Conservation (phyloP, 306 rosid genomes). For the Begonia peltatifolia region DNA sequence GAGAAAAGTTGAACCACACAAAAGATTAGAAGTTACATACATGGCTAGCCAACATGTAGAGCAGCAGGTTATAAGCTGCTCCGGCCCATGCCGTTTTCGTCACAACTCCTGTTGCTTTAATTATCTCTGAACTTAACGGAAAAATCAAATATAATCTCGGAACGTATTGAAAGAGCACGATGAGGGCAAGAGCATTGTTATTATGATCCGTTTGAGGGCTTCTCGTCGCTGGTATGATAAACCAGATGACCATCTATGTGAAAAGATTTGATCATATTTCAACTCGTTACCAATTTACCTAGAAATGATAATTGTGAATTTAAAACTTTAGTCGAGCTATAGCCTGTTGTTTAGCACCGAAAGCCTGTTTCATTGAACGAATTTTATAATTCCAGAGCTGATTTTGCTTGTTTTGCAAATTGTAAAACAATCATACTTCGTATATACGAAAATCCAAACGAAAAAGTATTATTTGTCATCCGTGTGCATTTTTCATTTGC, state of each 20-base stretch:
- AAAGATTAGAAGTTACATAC: constrained; percentile 31
- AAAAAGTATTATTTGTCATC: too few relatives aligned
- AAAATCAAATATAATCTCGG: constrained; percentile 94
- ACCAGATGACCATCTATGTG: constrained; percentile 90
- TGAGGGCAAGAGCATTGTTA: constrained; percentile 90
- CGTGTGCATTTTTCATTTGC: too few relatives aligned
- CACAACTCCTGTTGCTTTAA: constrained; percentile 94
- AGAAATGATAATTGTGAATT: too few relatives aligned
- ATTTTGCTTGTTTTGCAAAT: too few relatives aligned
- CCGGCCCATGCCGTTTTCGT: constrained; percentile 99
- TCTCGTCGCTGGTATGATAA: constrained; percentile 80
- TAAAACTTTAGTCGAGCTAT: too few relatives aligned
- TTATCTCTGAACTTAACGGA: constrained; percentile 73
- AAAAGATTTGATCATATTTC: constrained; percentile 9
- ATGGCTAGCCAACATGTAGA: constrained; percentile 97
- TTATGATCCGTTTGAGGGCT: constrained; percentile 43
- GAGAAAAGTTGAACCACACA: too few relatives aligned
- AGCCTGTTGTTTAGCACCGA: too few relatives aligned
- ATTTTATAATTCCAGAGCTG: too few relatives aligned
- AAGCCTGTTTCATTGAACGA: too few relatives aligned
- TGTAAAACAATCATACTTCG: too few relatives aligned
- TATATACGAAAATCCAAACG: too few relatives aligned
- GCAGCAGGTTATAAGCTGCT: constrained; percentile 87
- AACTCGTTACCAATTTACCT: too few relatives aligned
- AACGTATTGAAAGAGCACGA: constrained; percentile 84